A percentile compares a stretch with the other conserved stretches of the same genome.
Evolutionary conservation across 441 rosid species (phyloP).

Genomic region (Eugenia klotzschiana): DNA sequence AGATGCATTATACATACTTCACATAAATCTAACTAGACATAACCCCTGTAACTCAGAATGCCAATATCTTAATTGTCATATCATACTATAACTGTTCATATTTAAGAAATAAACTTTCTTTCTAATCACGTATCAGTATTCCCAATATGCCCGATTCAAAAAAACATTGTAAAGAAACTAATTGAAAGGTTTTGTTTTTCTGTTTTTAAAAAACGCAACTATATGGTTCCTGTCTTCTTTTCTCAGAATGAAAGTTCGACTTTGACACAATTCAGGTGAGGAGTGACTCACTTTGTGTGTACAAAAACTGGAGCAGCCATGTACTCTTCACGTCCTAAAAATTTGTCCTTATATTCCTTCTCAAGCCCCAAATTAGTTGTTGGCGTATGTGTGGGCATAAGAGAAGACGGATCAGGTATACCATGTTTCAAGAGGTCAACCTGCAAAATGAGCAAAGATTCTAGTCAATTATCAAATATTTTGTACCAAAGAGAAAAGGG

Average conservation of each 20-base stretch:
- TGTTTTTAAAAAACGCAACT: neutral
- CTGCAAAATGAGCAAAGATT: constrained; percentile 13
- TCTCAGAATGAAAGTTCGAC: neutral
- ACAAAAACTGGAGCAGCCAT: constrained; percentile 68
- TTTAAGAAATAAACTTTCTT: neutral
- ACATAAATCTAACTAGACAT: neutral
- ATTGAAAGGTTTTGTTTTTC: neutral
- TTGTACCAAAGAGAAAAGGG: neutral
- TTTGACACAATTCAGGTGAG: neutral
- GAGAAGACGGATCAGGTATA: constrained; percentile 68
- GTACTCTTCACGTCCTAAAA: constrained; percentile 38
- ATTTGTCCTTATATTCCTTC: constrained; percentile 36
- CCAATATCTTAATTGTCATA: neutral
- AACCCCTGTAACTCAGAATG: neutral
- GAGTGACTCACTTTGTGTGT: constrained; percentile 52
- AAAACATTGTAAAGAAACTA: neutral
- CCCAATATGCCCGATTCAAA: neutral
- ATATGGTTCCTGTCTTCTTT: neutral
- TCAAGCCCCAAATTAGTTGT: constrained; percentile 32
- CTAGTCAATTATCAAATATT: neutral
- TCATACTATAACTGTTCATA: neutral
- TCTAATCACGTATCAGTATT: neutral
- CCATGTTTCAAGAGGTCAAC: constrained; percentile 75
- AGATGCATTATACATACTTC: neutral
- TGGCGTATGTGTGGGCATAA: constrained; percentile 23